These are phyloP conservation scores for Porodaedalea pini DNA, from an alignment of 1,284 basidiomycete species.

Conservation along the genomic window DNA sequence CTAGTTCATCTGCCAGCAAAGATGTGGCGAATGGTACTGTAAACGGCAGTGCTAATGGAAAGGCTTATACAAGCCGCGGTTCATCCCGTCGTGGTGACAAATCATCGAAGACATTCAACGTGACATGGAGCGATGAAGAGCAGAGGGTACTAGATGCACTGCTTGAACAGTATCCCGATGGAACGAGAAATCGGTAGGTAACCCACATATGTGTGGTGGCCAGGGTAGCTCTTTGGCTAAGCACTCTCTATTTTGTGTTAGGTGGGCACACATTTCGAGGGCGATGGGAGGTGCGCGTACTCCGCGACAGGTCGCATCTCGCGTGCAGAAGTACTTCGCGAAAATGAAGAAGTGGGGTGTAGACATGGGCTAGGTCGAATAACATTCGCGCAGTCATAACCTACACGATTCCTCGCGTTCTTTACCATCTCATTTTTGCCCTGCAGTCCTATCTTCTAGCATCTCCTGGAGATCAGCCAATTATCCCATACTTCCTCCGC, in stretches of 20 bases:
- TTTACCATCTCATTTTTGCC: background rate
- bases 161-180: constrained; percentile 69
- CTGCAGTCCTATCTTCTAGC: background rate
- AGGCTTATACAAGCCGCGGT: background rate
- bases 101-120: constrained; percentile 70
- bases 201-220: background rate
- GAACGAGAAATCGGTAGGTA: constrained; percentile 66
- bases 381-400: background rate
- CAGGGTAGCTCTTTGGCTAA: background rate
- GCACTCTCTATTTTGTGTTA: constrained; percentile 27
- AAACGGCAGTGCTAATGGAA: background rate
- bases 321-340: constrained; percentile 81
- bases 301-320: constrained; percentile 76
- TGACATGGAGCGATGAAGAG: constrained; percentile 69
- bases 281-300: constrained; percentile 75
- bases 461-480: too few relatives aligned
- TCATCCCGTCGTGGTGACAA: constrained; percentile 17
- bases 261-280: constrained; percentile 75
- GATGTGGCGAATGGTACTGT: background rate
- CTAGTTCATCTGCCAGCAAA: background rate
- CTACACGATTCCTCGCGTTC: background rate
- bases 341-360: constrained; percentile 73
- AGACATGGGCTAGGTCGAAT: constrained; percentile 22
- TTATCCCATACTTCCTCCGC: too few relatives aligned
- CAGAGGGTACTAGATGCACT: constrained; percentile 70